phyloP scores from a whole-genome alignment of 1,284 basidiomycete genomes.

The Cronartium quercuum region DNA sequence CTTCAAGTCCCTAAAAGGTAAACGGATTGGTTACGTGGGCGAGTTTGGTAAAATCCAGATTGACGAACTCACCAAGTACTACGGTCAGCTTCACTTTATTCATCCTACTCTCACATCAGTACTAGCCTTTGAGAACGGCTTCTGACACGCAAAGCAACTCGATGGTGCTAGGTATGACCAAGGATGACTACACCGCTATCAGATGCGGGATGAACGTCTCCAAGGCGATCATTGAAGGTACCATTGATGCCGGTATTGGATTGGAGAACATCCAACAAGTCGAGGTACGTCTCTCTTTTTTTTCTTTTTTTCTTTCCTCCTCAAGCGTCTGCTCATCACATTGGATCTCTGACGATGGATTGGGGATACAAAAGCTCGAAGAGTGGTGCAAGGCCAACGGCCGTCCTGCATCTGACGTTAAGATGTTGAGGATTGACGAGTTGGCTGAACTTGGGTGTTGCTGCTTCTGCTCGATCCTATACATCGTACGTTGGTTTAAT shows the following conservation, averaged over 20 bases:
- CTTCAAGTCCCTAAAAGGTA: slow-evolving; percentile 49
- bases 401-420: slow-evolving; percentile 49
- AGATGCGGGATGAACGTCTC: slow-evolving; percentile 51
- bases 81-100: slow-evolving; percentile 39
- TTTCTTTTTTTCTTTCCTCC: neutral
- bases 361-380: too few species aligned
- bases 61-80: slow-evolving; percentile 46
- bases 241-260: slow-evolving; percentile 50
- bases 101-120: neutral
- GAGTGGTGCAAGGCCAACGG: slow-evolving; percentile 49
- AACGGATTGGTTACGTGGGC: slow-evolving; percentile 52
- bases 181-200: slow-evolving; percentile 50
- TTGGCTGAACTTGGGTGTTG: slow-evolving; percentile 50
- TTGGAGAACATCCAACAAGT: slow-evolving; percentile 50
- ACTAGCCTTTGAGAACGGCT: neutral
- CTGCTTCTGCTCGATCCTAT: slow-evolving; percentile 49
- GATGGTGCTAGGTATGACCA: slow-evolving; percentile 45
- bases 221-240: slow-evolving; percentile 50
- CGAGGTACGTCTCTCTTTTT: slow-evolving; percentile 37
- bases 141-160: slow-evolving; percentile 39
- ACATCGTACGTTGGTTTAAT: slow-evolving; percentile 37
- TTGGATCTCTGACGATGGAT: too few species aligned
- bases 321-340: too few species aligned
- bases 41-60: slow-evolving; percentile 53
- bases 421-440: slow-evolving; percentile 50